These are phyloP conservation scores for Ampelocalamus luodianensis DNA, from an alignment of 176 grass and related monocot genomes.

Conservation along the genomic window DNA sequence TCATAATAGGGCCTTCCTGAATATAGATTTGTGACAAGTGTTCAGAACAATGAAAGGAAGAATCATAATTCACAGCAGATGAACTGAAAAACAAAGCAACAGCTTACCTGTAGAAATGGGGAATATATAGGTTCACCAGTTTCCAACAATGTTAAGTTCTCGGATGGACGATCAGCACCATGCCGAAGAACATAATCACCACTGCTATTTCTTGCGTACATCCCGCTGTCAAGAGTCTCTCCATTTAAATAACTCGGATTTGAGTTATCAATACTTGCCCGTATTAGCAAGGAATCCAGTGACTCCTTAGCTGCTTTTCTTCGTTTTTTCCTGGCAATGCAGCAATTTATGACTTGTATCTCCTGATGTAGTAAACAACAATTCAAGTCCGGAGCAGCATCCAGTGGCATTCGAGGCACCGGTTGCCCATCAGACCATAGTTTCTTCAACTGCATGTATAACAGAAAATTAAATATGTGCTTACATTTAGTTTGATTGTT, in stretches of 20 bases:
- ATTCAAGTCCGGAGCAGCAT: conserved; percentile 85
- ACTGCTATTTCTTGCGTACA: conserved; percentile 63
- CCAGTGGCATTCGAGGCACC: conserved; percentile 76
- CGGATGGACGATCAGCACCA: conserved; percentile 63
- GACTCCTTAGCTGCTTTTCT: conserved; percentile 68
- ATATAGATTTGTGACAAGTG: conserved; percentile 31
- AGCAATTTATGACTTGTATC: conserved; percentile 98
- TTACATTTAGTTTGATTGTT: conserved; percentile 31
- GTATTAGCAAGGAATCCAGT: conserved; percentile 65
- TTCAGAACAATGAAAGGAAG: conserved; percentile 36
- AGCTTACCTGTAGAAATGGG: conserved; percentile 79
- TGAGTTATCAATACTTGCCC: conserved; percentile 34
- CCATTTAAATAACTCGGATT: conserved; percentile 40
- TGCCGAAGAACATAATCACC: conserved; percentile 80
- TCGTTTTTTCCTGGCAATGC: conserved; percentile 86
- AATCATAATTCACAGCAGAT: conserved; percentile 15
- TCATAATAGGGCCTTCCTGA: conserved; percentile 95
- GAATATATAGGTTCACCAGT: conserved; percentile 87
- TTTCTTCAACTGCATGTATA: conserved; percentile 80
- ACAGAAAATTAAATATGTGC: conserved; percentile 41
- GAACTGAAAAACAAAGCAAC: neutral
- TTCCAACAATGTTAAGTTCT: conserved; percentile 84
- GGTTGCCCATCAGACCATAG: conserved; percentile 82
- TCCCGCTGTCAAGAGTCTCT: conserved; percentile 40
- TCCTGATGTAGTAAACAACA: conserved; percentile 94